Conservation (phyloP, 495 filamentous ascomycete genomes). For the Podospora bellae-mahoneyi region DNA sequence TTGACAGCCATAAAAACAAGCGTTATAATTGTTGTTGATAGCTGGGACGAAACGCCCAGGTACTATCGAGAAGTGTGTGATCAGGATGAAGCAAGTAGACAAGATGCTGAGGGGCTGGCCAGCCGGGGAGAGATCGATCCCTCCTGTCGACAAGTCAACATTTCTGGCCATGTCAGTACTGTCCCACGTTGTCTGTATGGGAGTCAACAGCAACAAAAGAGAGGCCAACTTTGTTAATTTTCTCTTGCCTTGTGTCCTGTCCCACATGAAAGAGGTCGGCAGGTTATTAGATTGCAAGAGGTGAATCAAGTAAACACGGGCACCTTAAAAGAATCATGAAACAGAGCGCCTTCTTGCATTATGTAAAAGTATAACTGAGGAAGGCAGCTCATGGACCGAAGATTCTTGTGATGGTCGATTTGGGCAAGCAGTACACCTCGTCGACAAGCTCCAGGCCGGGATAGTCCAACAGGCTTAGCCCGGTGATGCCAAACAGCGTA, state of each 20-base stretch:
- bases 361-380: not conserved
- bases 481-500: conserved; percentile 83
- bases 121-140: not conserved
- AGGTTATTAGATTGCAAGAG: conserved; percentile 79
- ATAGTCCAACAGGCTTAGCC: conserved; percentile 75
- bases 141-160: not conserved
- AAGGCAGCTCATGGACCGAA: conserved; percentile 36
- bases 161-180: not conserved
- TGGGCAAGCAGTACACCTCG: conserved; percentile 84
- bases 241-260: conserved; percentile 73
- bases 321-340: not conserved
- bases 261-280: conserved; percentile 46
- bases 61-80: no score
- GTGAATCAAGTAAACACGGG: not conserved
- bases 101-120: not conserved
- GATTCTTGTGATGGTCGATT: conserved; percentile 55
- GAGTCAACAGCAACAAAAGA: conserved; percentile 6
- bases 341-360: not conserved
- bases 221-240: conserved; percentile 42
- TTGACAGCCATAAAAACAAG: not conserved
- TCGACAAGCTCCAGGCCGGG: conserved; percentile 78
- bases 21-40: not conserved
- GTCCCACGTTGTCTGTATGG: not conserved
- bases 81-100: not conserved
- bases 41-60: not conserved